Evolutionary conservation across 2,329 filamentous ascomycete genomes (phyloP), one percentile per base, ranked within the genome.

Genomic region (Sclerotinia sclerotiorum): DNA sequence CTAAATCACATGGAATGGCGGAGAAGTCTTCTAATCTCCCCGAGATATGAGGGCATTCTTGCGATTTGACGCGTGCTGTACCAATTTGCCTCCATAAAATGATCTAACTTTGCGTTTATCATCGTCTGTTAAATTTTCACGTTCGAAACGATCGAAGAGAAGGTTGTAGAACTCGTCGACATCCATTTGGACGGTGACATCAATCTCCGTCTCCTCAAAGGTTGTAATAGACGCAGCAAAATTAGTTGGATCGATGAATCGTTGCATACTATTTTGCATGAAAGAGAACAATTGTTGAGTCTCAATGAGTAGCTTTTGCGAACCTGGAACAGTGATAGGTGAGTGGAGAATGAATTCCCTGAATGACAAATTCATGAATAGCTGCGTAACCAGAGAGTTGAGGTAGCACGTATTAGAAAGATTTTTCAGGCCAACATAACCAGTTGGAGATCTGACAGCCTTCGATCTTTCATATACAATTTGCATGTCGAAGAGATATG

Each of bases 141-240:
- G 86, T 77, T 99, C 96, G 86, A 93, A 93, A 35, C 93, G 87
- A 78, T 97, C 93, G 74, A 98, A 95, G 0, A 99, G 84, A 5
- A 97, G 84, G 75, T 95, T 97, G 81, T 96, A 98, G 77, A 98
- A 99, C 77, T 97, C 94, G 74, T 98, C 95, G 6, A 97, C 95
- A 77, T 99, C 95, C 92, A 99, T 98, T 79, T 99, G 95, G 69
- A 91, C 88, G 68, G 89, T 88, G 35, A 96, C 89, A 78, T 98
- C 93, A 71, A 99, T 96, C 21, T 87, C 84, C 2, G 88, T 85
- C 69, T 93, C 91, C 48, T 97, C 92, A 69, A 94, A 94, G 0
- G 90, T 94, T 73, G 88, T 90, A 75, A 98, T 92, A 52, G 88
- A 89, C 46, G 84, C 83, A 19, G 95, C 90, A 71, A 96, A 88